phyloP scores from a whole-genome alignment of 2,329 filamentous ascomycete species.

The Diaporthe destruens region DNA sequence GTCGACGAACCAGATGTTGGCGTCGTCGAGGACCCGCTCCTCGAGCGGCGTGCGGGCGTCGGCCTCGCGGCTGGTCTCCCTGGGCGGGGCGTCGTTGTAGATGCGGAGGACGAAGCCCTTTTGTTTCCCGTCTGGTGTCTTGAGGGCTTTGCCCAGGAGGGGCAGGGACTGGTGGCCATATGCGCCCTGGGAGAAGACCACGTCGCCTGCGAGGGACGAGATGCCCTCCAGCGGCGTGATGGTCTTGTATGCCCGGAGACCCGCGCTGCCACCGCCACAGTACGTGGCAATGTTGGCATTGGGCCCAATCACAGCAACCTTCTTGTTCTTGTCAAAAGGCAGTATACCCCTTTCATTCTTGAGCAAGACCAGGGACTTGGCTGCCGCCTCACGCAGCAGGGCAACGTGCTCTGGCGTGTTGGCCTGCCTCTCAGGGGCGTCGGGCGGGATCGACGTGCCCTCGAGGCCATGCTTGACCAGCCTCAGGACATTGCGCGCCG shows the following conservation, averaged over 20 bases:
- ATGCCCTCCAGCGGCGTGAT: constrained; percentile 51
- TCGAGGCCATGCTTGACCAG: constrained; percentile 47
- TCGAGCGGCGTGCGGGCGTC: constrained; percentile 42
- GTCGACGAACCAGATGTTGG: constrained; percentile 48
- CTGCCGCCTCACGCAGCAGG: constrained; percentile 68
- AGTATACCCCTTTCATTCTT: constrained; percentile 72
- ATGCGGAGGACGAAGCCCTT: constrained; percentile 47
- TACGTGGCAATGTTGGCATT: constrained; percentile 58
- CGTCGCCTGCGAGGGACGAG: constrained; percentile 41
- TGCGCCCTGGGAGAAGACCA: constrained; percentile 47
- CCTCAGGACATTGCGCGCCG: constrained; percentile 50
- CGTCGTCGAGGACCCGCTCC: constrained; percentile 43
- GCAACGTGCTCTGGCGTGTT: constrained; percentile 51
- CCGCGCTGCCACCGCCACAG: constrained; percentile 52
- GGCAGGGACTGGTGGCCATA: constrained; percentile 52
- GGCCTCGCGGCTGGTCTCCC: not conserved
- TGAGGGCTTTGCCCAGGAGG: constrained; percentile 46
- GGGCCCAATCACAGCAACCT: constrained; percentile 66
- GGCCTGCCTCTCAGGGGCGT: constrained; percentile 45
- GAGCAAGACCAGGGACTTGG: constrained; percentile 72
- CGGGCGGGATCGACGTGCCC: constrained; percentile 27
- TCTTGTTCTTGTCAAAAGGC: constrained; percentile 59
- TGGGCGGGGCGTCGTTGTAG: constrained; percentile 44
- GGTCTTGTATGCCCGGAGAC: constrained; percentile 50
- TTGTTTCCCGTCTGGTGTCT: constrained; percentile 44